These are phyloP conservation scores for Cutaneotrichosporon curvatum DNA, from an alignment of 1,284 basidiomycete species.

Conservation along the genomic window DNA sequence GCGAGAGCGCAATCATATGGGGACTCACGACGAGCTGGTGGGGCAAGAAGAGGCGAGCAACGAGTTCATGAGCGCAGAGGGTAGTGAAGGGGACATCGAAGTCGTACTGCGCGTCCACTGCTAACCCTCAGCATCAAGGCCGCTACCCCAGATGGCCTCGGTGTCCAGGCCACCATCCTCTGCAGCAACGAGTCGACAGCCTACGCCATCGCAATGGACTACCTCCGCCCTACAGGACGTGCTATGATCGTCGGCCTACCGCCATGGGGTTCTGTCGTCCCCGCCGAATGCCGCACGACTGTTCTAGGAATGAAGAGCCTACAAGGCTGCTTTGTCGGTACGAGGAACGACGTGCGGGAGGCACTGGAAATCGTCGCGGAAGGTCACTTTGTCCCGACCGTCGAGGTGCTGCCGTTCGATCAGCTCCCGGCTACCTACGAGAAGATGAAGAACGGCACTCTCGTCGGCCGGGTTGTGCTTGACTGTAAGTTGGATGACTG, in stretches of 20 bases:
- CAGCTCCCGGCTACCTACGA: conserved; percentile 46
- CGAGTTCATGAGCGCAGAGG: too few species aligned
- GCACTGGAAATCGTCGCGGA: conserved; percentile 64
- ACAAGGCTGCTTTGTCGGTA: conserved; percentile 67
- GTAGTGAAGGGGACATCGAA: too few species aligned
- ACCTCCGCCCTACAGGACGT: conserved; percentile 56
- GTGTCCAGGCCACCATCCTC: conserved; percentile 67
- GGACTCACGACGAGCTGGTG: too few species aligned
- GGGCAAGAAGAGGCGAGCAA: too few species aligned
- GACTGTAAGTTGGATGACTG: conserved; percentile 8
- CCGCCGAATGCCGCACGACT: conserved; percentile 60
- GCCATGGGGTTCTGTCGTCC: conserved; percentile 49
- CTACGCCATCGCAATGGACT: conserved; percentile 63
- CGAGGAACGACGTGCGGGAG: conserved; percentile 61
- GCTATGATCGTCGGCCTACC: conserved; percentile 71
- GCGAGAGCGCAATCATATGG: too few species aligned
- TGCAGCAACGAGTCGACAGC: conserved; percentile 41
- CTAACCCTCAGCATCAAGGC: conserved; percentile 42
- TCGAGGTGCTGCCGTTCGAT: conserved; percentile 50
- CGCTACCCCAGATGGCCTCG: conserved; percentile 58
- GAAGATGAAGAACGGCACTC: conserved; percentile 5
- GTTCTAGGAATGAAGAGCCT: conserved; percentile 64
- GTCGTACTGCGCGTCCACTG: too few species aligned
- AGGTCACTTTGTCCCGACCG: conserved; percentile 60
- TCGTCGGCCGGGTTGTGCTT: conserved; percentile 8